Evolutionary conservation across 2,329 filamentous ascomycete species (phyloP).

Genomic region (Fusarium sp.): DNA sequence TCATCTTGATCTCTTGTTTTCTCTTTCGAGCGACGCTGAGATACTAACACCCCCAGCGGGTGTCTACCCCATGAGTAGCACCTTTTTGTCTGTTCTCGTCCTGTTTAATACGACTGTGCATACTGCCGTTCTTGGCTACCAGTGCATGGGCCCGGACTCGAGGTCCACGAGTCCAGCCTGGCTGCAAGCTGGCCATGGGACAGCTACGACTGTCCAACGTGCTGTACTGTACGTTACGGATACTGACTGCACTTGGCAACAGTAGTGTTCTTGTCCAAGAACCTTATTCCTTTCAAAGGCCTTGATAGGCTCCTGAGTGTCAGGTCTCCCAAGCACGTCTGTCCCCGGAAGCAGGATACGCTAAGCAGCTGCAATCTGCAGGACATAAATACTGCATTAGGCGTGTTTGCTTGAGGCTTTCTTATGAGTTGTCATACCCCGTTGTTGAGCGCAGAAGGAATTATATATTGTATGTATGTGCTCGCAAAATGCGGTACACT

Average conservation of each 20-base stretch:
- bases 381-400: conserved; percentile 42
- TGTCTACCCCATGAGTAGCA: conserved; percentile 8
- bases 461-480: not conserved
- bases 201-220: not conserved
- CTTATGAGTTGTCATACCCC: conserved; percentile 12
- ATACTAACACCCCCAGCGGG: conserved; percentile 6
- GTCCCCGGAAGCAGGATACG: conserved; percentile 3
- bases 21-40: not conserved
- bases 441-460: conserved; percentile 7
- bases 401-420: not conserved
- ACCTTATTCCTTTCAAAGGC: conserved; percentile 18
- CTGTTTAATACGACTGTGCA: conserved; percentile 27
- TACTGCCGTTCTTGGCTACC: conserved; percentile 33
- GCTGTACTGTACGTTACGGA: not conserved
- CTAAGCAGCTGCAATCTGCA: conserved; percentile 32
- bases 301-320: not conserved
- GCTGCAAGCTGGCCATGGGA: not conserved
- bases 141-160: conserved; percentile 4
- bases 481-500: not conserved
- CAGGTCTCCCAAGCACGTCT: not conserved
- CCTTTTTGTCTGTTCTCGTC: conserved; percentile 21
- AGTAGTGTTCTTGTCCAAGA: not conserved
- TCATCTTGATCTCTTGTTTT: conserved; percentile 13
- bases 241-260: not conserved
- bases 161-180: not conserved